Evolutionary conservation across 257 asterid genomes (phyloP).

Genomic region (Solanum dulcamara): DNA sequence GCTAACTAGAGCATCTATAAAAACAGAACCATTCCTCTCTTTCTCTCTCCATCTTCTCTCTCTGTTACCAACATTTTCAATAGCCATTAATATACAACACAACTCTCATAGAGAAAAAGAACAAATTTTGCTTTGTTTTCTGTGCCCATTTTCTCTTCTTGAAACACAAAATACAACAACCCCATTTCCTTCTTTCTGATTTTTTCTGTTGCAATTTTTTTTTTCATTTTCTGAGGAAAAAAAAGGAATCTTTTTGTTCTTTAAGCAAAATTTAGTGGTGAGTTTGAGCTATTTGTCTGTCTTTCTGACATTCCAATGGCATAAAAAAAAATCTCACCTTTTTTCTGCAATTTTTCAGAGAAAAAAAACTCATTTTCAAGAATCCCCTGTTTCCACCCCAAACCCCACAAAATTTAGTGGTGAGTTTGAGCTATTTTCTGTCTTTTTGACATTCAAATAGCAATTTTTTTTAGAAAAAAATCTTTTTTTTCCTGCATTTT

Average conservation of each 20-base stretch:
- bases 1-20: constrained; percentile 37
- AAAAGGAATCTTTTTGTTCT: not conserved
- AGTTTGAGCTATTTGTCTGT: constrained; percentile 30
- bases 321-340: not conserved
- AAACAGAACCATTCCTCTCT: constrained; percentile 32
- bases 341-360: not conserved
- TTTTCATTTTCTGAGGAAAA: not conserved
- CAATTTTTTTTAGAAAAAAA: too few relatives aligned
- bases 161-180: not conserved
- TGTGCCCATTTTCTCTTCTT: not conserved
- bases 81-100: not conserved
- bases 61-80: not conserved
- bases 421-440: not conserved
- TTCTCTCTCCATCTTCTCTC: constrained; percentile 20
- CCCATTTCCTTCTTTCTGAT: not conserved
- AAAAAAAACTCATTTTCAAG: not conserved
- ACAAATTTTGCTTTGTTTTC: not conserved
- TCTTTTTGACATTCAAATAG: not conserved
- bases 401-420: not conserved
- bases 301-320: constrained; percentile 40
- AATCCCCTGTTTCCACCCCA: not conserved
- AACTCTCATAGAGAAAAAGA: not conserved
- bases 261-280: constrained; percentile 2
- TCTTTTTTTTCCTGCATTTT: too few relatives aligned
- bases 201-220: not conserved